phyloP scores from a whole-genome alignment of 176 grass and related monocot species.

The Oryza meyeriana region DNA sequence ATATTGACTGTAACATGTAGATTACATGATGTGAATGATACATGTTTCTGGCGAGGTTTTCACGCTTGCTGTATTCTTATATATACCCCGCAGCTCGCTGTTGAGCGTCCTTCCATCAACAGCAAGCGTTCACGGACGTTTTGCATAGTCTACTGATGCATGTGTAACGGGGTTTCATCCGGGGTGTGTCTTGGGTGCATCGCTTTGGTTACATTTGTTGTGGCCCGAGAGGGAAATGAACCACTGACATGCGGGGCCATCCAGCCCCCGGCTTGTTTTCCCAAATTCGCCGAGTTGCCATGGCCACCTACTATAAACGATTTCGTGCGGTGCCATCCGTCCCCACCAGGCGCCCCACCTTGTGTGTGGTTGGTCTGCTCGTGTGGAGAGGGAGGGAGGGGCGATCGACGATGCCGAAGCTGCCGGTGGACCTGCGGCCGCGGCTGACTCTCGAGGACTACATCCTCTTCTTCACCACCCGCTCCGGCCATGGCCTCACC shows the following conservation, averaged over 20 bases:
- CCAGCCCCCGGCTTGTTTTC: background rate
- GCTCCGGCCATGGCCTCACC: constrained; percentile 33
- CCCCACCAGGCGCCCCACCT: too few relatives aligned
- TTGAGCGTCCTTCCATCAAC: background rate
- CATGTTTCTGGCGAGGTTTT: background rate
- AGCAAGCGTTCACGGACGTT: background rate
- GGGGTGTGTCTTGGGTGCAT: background rate
- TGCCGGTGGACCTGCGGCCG: background rate
- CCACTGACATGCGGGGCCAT: background rate
- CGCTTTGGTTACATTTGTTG: too few relatives aligned
- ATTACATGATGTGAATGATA: constrained; percentile 45
- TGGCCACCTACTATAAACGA: background rate
- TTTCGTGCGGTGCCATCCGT: too few relatives aligned
- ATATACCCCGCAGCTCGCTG: background rate
- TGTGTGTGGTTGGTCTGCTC: too few relatives aligned
- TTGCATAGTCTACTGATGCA: background rate
- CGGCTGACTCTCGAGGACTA: constrained; percentile 69
- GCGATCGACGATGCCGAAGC: constrained; percentile 17
- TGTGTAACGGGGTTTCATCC: too few relatives aligned
- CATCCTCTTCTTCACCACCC: constrained; percentile 57
- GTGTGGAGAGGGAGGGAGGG: background rate
- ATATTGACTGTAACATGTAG: constrained; percentile 36
- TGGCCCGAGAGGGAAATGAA: background rate
- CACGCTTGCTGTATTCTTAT: background rate
- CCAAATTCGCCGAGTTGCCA: background rate